phyloP scores from a whole-genome alignment of 352 stramenopile genomes.

The Peronosclerospora sorghi region DNA sequence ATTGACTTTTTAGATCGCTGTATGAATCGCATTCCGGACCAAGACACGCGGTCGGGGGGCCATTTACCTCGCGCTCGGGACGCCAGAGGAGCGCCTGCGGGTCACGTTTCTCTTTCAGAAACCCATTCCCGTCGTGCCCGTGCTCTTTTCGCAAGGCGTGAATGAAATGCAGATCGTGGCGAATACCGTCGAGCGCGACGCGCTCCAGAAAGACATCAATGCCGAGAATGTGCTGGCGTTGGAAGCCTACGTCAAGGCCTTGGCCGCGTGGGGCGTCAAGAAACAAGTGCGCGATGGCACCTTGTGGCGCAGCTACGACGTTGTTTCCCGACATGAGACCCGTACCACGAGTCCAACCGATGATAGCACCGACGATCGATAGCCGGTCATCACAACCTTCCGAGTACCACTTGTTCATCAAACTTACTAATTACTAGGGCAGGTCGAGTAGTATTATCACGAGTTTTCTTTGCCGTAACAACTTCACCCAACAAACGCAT shows the following conservation, averaged over 20 bases:
- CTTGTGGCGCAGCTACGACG: conserved; percentile 44
- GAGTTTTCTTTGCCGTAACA: too few relatives aligned
- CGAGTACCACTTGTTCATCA: too few relatives aligned
- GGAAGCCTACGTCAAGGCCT: conserved; percentile 40
- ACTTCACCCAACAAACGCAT: too few relatives aligned
- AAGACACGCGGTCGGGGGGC: conserved; percentile 60
- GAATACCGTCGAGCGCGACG: conserved; percentile 73
- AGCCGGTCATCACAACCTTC: conserved; percentile 82
- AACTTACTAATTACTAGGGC: conserved; percentile 64
- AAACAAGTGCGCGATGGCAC: conserved; percentile 11
- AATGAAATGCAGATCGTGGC: conserved; percentile 91
- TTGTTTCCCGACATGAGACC: conserved; percentile 85
- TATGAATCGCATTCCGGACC: conserved; percentile 65
- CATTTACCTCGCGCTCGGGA: conserved; percentile 48
- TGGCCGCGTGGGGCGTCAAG: conserved; percentile 29
- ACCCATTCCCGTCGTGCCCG: conserved; percentile 50
- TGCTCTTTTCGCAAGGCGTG: conserved; percentile 85
- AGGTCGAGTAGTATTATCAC: conserved; percentile 59
- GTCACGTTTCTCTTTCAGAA: conserved; percentile 49
- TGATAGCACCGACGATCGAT: conserved; percentile 65
- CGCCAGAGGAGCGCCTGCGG: conserved; percentile 32
- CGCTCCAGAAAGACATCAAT: conserved; percentile 79
- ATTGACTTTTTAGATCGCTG: conserved; percentile 30
- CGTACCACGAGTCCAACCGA: too few relatives aligned
- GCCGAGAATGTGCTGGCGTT: conserved; percentile 50